Evolutionary conservation across 768 basidiomycete genomes (phyloP), one percentile per base, ranked within the genome.

Genomic region (Hirschioporus abietinus): DNA sequence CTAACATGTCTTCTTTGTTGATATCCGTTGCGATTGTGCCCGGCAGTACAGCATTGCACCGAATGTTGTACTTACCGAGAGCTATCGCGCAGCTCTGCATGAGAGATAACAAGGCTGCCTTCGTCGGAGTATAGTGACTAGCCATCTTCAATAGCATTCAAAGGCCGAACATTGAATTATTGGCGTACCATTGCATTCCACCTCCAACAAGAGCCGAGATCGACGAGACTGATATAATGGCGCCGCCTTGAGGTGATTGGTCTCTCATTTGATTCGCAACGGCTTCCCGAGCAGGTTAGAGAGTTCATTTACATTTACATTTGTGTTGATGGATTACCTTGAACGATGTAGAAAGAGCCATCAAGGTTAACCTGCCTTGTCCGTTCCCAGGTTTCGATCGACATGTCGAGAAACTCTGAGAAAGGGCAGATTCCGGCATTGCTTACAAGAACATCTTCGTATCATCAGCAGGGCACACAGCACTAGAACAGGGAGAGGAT

Each of bases 11-110:
- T 67, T 89, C 89, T 70, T 86, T 86, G 77, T 93, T 92, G 76
- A 91, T 91, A 69, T 88, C 83, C 23, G 91, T 93, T 58, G 83
- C 88, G 69, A 92, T 88, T 1, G 91, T 91, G 9, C 90, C 90
- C 17, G 90, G 90, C n/a, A 91, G 81, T 63, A 89, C 76, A 3
- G 88, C 86, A 71, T 89, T 88, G 57, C 86, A 89, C 42, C 91
- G 83, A 69, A 92, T 92, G 63, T 85, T 84, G 74, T 90, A 85
- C 68, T 89, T 88, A n/a, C 89, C 89, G 26, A 92, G 78, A 3
- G 91, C 90, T 58, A 91, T 85, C 4, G 91, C 89, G 70, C 87
- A 89, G 68, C 87, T 88, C 75, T 92, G 89, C 90, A 92, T 93
- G 69, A 93, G 76, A 30, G 87, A 88, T 59, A 89, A 82, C 64